phyloP scores from a whole-genome alignment of 352 stramenopile species.

The Pythium aristosporum region DNA sequence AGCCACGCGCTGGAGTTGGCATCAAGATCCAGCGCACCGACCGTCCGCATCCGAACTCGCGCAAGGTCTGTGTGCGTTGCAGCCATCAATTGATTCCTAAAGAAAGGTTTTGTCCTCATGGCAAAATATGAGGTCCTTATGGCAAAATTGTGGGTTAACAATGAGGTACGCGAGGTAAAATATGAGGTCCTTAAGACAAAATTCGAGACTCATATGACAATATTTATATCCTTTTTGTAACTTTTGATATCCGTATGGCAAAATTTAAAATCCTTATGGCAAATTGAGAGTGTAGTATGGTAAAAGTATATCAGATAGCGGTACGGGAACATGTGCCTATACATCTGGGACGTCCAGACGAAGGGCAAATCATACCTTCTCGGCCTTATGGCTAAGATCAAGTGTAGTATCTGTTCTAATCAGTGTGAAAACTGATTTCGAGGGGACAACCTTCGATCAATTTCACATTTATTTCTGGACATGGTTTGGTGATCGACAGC shows the following conservation, averaged over 20 bases:
- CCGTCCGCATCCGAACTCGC: conserved; percentile 1
- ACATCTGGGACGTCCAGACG: not conserved
- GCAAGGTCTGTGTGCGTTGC: not conserved
- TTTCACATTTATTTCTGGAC: conserved; percentile 87
- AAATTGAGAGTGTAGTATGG: not conserved
- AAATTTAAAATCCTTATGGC: not conserved
- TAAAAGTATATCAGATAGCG: not conserved
- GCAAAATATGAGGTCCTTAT: not conserved
- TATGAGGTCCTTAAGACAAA: too few species aligned
- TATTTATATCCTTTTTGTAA: not conserved
- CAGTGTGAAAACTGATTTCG: conserved; percentile 90
- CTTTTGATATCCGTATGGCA: not conserved
- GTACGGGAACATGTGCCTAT: not conserved
- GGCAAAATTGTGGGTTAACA: too few species aligned
- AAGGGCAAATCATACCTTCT: conserved; percentile 47
- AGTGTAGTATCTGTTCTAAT: conserved; percentile 93
- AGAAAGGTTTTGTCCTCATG: not conserved
- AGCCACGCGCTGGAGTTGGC: conserved; percentile 3
- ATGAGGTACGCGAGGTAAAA: not conserved
- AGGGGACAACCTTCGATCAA: conserved; percentile 40
- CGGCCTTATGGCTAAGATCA: conserved; percentile 89
- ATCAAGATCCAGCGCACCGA: conserved; percentile 6
- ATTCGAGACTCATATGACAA: too few species aligned
- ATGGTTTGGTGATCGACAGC: conserved; percentile 12
- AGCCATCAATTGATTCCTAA: not conserved